Evolutionary conservation across 2,329 filamentous ascomycete species (phyloP), one percentile per base, ranked within the genome.

Genomic region (Arthrobotrys conoides): DNA sequence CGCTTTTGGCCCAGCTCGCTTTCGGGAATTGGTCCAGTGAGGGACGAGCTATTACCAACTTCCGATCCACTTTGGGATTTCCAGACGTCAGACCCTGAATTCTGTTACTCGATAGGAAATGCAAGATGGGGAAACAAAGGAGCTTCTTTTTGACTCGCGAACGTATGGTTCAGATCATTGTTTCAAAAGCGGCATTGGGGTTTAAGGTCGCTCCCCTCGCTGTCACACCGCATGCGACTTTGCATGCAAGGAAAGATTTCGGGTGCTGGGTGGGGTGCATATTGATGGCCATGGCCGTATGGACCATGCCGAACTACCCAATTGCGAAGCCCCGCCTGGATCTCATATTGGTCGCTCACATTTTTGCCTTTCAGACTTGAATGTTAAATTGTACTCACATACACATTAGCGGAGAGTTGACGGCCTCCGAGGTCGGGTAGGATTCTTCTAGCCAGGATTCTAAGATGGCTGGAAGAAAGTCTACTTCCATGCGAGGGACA

Each of bases 31-130:
- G 63, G 51, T 69, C 71, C 71, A 75, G 71, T 75, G 55, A 75
- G 53, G 53, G 41, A 53, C 59, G 41, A 77, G 72, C 59, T 61
- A 71, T 77, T 77, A 77, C 73, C 73, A 71, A 71, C 71, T 77
- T 57, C 20, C 18, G 73, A 67, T 67, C 49, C 67, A 71, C 41
- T 61, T 77, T 36, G 61, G 64, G 64, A 38, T 18, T 44, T 12
- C 33, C 9, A 36, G 59, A 59, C 27, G 27, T 30, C 27, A 30
- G 27, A 77, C 73, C 67, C 61, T 77, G 67, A 71, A 63, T 63
- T 71, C 66, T 27, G 53, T 67, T 68, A 71, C 67, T 75, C 55
- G 71, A 75, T 63, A 59, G n/a, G 64, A 71, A 71, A 67, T 71
- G 67, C 67, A 71, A 66, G 64, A 70, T 41, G 10, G 48, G 20